Evolutionary conservation across 192 early-diverging fungal species (phyloP), one percentile per base, ranked within the genome.

Genomic region (Borealophlyctis nickersoniae): DNA sequence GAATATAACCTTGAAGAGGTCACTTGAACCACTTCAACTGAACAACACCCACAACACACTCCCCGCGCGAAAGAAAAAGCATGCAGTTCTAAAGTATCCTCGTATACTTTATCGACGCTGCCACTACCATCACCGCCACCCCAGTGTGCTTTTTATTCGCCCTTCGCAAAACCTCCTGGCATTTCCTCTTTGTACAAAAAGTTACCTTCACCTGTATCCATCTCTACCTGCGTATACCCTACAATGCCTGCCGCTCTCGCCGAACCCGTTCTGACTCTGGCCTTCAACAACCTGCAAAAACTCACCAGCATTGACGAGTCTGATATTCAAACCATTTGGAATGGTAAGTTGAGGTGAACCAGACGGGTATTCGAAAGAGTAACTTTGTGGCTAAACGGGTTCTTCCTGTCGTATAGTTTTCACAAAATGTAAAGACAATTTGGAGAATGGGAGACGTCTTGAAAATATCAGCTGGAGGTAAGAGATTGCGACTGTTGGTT

Each of bases 391-490:
- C 51, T 52, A 3, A 5, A 28, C 35, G 19, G 16, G 7, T 11
- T 54, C 53, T 23, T 59, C 53, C 26, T 57, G 45, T 59, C 58
- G 13, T 3, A 28, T 66, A n/a, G 69, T 77, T 64, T 73, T 77
- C 55, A 77, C 75, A 2, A 77, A 77, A 51, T 77, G 75, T 60
- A 77, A 77, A 48, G 75, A 77, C 56, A 77, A 72, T 52, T 56
- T 77, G 36, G 75, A 77, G 39, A 77, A 77, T 48, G 75, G 75
- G 28, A 66, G 66, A 36, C 53, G 75, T 28, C 53, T 77, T 33
- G 75, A 77, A 49, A 77, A 77, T 62, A 59, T 77, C 30, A 57
- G 51, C 36, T 77, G 75, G 75, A 65, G 75, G 72, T 73, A 55
- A 30, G 54, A 53, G 23, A 28, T 13, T 19, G 35, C 24, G 33